phyloP scores from a whole-genome alignment of 345 rosid genomes.

The Geranium rotundifolium region DNA sequence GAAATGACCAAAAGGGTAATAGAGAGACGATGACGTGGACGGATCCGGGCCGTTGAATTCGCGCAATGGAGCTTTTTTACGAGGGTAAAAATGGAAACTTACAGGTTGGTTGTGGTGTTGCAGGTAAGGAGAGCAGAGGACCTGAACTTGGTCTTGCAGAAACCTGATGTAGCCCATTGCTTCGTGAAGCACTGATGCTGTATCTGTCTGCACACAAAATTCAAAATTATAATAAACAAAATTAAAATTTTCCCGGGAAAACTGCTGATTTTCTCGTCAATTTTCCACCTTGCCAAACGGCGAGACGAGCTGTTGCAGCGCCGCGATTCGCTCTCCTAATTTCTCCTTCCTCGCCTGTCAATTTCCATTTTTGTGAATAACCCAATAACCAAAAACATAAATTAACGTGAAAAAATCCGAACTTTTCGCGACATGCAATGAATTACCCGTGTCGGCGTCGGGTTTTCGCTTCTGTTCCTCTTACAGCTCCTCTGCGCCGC shows the following conservation, averaged over 20 bases:
- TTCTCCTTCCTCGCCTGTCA: conserved; percentile 49
- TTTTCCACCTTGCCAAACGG: conserved; percentile 76
- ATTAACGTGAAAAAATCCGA: not conserved
- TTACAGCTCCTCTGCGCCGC: conserved; percentile 25
- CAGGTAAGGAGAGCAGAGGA: conserved; percentile 71
- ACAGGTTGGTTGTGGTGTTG: conserved; percentile 25
- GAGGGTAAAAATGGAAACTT: conserved; percentile 8
- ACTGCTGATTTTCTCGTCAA: not conserved
- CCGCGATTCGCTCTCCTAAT: conserved; percentile 67
- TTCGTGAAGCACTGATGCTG: conserved; percentile 87
- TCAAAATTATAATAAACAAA: conserved; percentile 6
- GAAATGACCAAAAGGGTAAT: no score
- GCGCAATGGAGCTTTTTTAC: not conserved
- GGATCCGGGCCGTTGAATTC: no score
- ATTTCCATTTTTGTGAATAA: no score
- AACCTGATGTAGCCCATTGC: conserved; percentile 96
- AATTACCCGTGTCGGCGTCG: conserved; percentile 41
- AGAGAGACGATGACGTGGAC: not conserved
- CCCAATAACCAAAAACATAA: not conserved
- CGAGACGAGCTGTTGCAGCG: conserved; percentile 81
- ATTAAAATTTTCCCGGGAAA: not conserved
- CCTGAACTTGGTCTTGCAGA: conserved; percentile 87
- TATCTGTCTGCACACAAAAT: conserved; percentile 59
- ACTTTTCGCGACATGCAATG: not conserved
- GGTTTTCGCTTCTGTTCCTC: conserved; percentile 36